Percentiles rank a stretch among this genome's conserved stretches.
phyloP scores from a whole-genome alignment of 805 yeast species.

The Barnettozyma botsteinii region DNA sequence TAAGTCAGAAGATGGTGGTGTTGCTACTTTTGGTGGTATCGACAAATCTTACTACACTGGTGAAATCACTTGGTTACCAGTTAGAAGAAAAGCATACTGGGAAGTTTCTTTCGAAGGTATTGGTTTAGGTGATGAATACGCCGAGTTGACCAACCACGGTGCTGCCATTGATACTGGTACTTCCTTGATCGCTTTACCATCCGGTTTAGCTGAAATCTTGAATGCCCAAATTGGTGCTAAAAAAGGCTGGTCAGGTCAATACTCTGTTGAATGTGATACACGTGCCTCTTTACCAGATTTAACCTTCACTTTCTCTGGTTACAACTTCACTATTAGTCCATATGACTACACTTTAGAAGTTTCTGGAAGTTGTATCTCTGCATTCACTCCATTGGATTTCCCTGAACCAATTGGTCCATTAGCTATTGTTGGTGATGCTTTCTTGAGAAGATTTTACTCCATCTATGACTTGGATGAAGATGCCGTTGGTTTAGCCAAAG shows the following conservation, averaged over 20 bases:
- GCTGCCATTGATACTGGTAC: slow-evolving; percentile 99
- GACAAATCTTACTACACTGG: slow-evolving; percentile 75
- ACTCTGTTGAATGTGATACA: slow-evolving; percentile 81
- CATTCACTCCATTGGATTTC: slow-evolving; percentile 95
- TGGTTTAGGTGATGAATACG: slow-evolving; percentile 88
- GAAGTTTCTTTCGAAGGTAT: slow-evolving; percentile 91
- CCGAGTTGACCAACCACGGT: slow-evolving; percentile 75
- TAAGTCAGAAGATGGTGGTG: slow-evolving; percentile 73
- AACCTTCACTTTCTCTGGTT: slow-evolving; percentile 83
- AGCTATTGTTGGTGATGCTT: slow-evolving; percentile 95
- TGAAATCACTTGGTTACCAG: slow-evolving; percentile 90
- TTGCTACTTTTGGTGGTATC: slow-evolving; percentile 92
- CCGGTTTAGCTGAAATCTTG: slow-evolving; percentile 91
- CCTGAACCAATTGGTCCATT: slow-evolving; percentile 96
- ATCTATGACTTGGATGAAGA: slow-evolving; percentile 85
- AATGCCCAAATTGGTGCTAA: slow-evolving; percentile 96
- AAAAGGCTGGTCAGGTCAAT: slow-evolving; percentile 97
- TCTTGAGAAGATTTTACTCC: slow-evolving; percentile 92
- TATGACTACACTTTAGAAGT: slow-evolving; percentile 92
- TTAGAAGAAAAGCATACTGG: slow-evolving; percentile 99
- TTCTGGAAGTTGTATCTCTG: slow-evolving; percentile 92
- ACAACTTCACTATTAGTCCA: slow-evolving; percentile 85
- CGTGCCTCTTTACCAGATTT: slow-evolving; percentile 86
- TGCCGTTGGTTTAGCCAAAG: slow-evolving; percentile 91
- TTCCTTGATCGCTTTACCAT: slow-evolving; percentile 89